These are phyloP conservation scores for Ulmus americana DNA, from an alignment of 331 rosid genomes.

Conservation along the genomic window DNA sequence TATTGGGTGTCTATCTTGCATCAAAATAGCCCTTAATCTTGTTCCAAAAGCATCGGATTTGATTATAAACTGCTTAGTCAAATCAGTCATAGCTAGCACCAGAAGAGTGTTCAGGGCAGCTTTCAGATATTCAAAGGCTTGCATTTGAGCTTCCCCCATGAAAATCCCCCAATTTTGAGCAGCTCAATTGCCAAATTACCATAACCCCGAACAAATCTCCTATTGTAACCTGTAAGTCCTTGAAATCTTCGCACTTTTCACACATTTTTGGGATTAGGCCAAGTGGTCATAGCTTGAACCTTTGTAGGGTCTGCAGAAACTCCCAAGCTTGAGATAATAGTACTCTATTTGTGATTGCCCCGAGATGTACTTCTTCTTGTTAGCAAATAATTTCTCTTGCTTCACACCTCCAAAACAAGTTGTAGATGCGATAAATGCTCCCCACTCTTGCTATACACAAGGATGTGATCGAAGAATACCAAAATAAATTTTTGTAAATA, in stretches of 20 bases:
- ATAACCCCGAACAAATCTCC: background rate
- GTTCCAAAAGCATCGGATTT: too few relatives aligned
- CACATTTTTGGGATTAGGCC: background rate
- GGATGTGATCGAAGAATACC: background rate
- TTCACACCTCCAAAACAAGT: too few relatives aligned
- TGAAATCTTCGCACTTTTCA: background rate
- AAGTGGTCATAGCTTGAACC: background rate
- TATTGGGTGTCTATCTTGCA: too few relatives aligned
- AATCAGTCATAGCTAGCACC: background rate
- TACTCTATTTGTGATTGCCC: background rate
- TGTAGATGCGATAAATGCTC: too few relatives aligned
- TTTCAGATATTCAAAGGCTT: too few relatives aligned
- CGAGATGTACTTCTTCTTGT: background rate
- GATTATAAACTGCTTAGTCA: too few relatives aligned
- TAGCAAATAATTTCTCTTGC: background rate
- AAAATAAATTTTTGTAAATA: background rate
- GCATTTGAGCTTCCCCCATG: background rate
- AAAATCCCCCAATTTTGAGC: background rate
- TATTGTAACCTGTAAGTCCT: too few relatives aligned
- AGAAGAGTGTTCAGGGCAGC: background rate
- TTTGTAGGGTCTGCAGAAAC: background rate
- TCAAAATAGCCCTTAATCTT: too few relatives aligned
- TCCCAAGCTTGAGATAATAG: background rate
- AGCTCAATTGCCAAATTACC: background rate
- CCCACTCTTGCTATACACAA: too few relatives aligned